Evolutionary conservation across 495 filamentous ascomycete genomes (phyloP).

Genomic region (Penicillium diatomitis): DNA sequence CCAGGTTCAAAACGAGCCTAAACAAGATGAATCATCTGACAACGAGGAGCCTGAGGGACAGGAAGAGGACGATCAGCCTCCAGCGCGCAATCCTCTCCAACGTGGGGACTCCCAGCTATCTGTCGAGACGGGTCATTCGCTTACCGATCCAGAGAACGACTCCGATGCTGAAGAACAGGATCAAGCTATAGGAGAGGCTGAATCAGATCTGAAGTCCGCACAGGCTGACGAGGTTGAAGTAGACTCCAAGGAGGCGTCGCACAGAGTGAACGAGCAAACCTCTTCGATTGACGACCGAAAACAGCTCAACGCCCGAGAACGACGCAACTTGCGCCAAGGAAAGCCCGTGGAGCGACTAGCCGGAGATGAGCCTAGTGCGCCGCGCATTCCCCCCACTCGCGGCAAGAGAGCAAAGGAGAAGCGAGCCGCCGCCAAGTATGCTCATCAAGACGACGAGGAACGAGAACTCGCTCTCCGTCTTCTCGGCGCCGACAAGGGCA

Average conservation of each 20-base stretch:
- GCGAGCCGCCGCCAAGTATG: constrained; percentile 84
- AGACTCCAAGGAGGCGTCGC: constrained; percentile 8
- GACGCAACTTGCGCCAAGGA: constrained; percentile 39
- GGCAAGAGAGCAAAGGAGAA: constrained; percentile 81
- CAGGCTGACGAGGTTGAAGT: constrained; percentile 11
- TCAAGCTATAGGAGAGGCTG: constrained; percentile 12
- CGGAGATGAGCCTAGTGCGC: constrained; percentile 6
- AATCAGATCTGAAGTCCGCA: constrained; percentile 5
- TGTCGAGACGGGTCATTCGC: constrained; percentile 18
- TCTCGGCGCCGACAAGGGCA: constrained; percentile 60
- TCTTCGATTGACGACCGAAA: constrained; percentile 19
- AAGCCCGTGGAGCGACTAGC: constrained; percentile 18
- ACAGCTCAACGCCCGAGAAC: constrained; percentile 44
- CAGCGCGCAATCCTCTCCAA: constrained; percentile 23
- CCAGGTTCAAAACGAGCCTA: not conserved
- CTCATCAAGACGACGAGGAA: constrained; percentile 90
- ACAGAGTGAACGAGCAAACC: constrained; percentile 9
- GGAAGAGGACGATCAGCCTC: constrained; percentile 12
- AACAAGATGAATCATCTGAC: constrained; percentile 2
- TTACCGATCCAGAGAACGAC: constrained; percentile 26
- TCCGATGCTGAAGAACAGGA: constrained; percentile 18
- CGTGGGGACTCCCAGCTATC: constrained; percentile 15
- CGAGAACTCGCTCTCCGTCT: constrained; percentile 71
- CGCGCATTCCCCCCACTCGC: constrained; percentile 44
- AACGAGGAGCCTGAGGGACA: constrained; percentile 22